Percentiles rank a stretch among this genome's conserved stretches.
phyloP scores from a whole-genome alignment of 2,329 filamentous ascomycete species.

The Talaromyces verruculosus region DNA sequence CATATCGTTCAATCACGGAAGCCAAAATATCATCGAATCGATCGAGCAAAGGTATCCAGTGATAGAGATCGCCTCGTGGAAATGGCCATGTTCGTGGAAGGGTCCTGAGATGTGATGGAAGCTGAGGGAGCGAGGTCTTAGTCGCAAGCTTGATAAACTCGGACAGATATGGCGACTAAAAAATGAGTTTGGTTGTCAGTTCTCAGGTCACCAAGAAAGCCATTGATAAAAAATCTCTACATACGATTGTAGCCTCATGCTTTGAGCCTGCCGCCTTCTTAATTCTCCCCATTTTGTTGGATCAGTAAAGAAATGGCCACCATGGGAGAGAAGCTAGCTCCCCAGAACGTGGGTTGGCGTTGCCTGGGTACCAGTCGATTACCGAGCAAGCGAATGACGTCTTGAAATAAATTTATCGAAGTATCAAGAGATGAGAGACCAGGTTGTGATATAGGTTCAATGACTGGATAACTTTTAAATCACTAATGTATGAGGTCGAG shows the following conservation, averaged over 20 bases:
- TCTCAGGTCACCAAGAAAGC: slow-evolving; percentile 42
- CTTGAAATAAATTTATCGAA: slow-evolving; percentile 9
- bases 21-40: slow-evolving; percentile 89
- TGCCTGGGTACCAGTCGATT: background rate
- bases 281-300: slow-evolving; percentile 52
- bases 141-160: slow-evolving; percentile 73
- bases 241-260: slow-evolving; percentile 53
- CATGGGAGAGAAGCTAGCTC: slow-evolving; percentile 39
- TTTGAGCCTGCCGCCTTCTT: slow-evolving; percentile 54
- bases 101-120: slow-evolving; percentile 71
- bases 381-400: slow-evolving; percentile 20
- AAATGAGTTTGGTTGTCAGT: slow-evolving; percentile 24
- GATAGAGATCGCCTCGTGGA: slow-evolving; percentile 90
- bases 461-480: background rate
- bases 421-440: background rate
- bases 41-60: slow-evolving; percentile 95
- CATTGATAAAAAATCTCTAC: slow-evolving; percentile 26
- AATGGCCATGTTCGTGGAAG: slow-evolving; percentile 94
- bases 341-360: slow-evolving; percentile 28
- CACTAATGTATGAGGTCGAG: background rate
- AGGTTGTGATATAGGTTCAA: background rate
- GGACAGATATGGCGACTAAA: slow-evolving; percentile 81
- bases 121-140: slow-evolving; percentile 63
- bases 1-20: slow-evolving; percentile 76
- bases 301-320: slow-evolving; percentile 36